Evolutionary conservation across 352 stramenopile species (phyloP), one percentile per base, ranked within the genome.

Genomic region (Pythium myriotylum): DNA sequence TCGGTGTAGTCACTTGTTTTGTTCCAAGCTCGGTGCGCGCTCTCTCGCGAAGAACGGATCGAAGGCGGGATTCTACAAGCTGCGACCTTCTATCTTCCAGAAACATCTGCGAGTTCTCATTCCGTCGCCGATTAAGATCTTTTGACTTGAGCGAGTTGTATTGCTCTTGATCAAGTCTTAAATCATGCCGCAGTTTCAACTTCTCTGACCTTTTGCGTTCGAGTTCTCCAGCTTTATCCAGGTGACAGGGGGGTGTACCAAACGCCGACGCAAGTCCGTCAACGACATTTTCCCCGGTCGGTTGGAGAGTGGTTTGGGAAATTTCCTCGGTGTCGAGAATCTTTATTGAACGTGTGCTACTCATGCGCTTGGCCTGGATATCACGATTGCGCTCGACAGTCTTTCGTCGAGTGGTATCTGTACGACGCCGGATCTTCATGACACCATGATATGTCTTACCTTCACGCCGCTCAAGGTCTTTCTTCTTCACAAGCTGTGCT

Each of bases 41-140:
- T 47, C 40, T 45, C 27, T 43, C 51, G 35, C 46, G 51, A 6
- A 59, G 3, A 4, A 45, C 3, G 14, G 52, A 27, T 37, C n/a
- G 77, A 16, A 8, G 42, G 37, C 22, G 65, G 2, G 13, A 47
- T 52, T 88, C 77, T 1, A 73, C 16, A 9, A 55, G 22, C 20
- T 41, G 61, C 13, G 76, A 61, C 5, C 66, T 59, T 4, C 35
- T 40, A 39, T 86, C 80, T 67, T 87, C 80, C 19, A 54, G 43
- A 46, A 76, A 85, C 80, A 89, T 88, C 1, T 58, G 50, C 9
- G 72, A 65, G 49, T 67, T 79, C 65, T 86, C 80, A n/a, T 60
- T 54, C 20, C 77, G 71, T 16, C 70, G 62, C 4, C 48, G 62
- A 24, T 88, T 65, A 20, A 84, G 47, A 14, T 66, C 47, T 26